These are phyloP conservation scores for Lathyrus tuberosus DNA, from an alignment of 306 rosid genomes.

Conservation along the genomic window DNA sequence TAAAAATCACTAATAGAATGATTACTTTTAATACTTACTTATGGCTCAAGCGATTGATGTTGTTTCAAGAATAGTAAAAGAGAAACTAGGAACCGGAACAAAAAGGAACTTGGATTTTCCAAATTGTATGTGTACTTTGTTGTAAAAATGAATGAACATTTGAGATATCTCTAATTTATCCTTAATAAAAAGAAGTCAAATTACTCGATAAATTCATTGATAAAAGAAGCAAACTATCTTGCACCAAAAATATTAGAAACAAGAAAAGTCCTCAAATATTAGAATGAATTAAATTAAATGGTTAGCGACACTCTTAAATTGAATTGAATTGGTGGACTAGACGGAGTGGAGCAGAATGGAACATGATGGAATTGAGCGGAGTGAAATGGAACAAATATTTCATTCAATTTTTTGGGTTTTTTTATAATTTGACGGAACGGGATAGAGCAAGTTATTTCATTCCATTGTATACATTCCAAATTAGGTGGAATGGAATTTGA, in stretches of 20 bases:
- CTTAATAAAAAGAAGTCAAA: neutral
- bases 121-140: neutral
- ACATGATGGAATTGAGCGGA: too few relatives aligned
- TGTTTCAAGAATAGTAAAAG: neutral
- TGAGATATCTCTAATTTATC: neutral
- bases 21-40: neutral
- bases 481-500: too few relatives aligned
- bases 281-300: neutral
- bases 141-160: neutral
- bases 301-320: too few relatives aligned
- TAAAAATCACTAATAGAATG: neutral
- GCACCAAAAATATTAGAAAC: slow-evolving; percentile 4
- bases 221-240: neutral
- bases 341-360: too few relatives aligned
- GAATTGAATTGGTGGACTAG: too few relatives aligned
- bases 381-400: too few relatives aligned
- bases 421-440: too few relatives aligned
- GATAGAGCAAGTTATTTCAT: too few relatives aligned
- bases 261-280: neutral
- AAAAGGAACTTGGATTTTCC: neutral
- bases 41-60: neutral
- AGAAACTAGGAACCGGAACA: neutral
- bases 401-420: too few relatives aligned
- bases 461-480: too few relatives aligned
- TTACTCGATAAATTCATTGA: neutral